phyloP scores from a whole-genome alignment of 1,139 yeast species.

The Spencermartinsiella ligniputridi region DNA sequence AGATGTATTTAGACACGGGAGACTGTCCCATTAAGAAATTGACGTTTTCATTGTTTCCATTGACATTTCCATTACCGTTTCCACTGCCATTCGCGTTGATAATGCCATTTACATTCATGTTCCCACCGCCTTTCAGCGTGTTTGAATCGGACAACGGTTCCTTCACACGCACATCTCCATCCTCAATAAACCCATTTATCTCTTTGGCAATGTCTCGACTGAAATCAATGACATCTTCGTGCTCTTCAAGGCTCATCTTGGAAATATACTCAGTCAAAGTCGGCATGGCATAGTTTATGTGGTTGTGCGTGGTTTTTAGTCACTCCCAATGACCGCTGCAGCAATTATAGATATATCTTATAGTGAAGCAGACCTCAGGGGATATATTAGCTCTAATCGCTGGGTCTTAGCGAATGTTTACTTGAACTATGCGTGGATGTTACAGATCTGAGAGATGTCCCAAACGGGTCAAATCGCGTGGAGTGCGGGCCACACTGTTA shows the following conservation, averaged over 20 bases:
- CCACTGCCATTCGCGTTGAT: not conserved
- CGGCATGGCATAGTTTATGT: not conserved
- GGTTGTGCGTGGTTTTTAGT: no score
- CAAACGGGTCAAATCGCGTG: not conserved
- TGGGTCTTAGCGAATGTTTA: no score
- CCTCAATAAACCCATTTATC: constrained; percentile 2
- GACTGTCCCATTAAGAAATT: no score
- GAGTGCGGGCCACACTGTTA: not conserved
- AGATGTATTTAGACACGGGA: not conserved
- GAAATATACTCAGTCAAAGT: not conserved
- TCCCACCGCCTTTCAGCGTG: not conserved
- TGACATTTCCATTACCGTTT: not conserved
- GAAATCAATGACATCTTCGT: constrained; percentile 7
- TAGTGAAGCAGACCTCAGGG: no score
- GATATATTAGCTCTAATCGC: no score
- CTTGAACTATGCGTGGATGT: no score
- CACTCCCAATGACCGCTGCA: no score
- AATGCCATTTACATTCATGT: not conserved
- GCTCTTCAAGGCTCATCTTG: not conserved
- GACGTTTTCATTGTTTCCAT: not conserved
- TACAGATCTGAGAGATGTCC: not conserved
- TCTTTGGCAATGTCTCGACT: constrained; percentile 9
- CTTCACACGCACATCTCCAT: not conserved
- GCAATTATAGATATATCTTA: no score
- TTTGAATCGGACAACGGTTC: not conserved